These are phyloP conservation scores for Anthracocystis setariae DNA, from an alignment of 1,284 basidiomycete species.

Conservation along the genomic window DNA sequence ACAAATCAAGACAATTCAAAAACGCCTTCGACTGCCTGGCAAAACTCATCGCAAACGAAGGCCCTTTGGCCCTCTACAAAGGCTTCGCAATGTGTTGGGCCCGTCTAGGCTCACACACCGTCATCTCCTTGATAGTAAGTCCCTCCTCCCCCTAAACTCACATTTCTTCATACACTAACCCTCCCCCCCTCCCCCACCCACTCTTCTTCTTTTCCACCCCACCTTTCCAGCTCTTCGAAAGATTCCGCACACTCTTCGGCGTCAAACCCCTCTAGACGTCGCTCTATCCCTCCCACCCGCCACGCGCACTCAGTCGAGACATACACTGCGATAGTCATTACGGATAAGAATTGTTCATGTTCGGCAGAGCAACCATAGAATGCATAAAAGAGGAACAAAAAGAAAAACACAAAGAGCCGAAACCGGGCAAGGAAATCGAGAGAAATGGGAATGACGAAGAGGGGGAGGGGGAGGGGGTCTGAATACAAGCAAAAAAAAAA, in stretches of 20 bases:
- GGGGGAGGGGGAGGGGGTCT: constrained; percentile 1
- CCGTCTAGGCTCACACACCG: constrained; percentile 53
- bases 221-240: constrained; percentile 47
- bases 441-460: constrained; percentile 4
- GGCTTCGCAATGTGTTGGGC: constrained; percentile 62
- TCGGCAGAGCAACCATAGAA: constrained; percentile 2
- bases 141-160: background rate
- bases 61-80: constrained; percentile 55
- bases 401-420: background rate
- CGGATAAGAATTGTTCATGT: constrained; percentile 31
- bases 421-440: background rate
- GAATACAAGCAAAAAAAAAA: constrained; percentile 13
- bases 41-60: constrained; percentile 50
- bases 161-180: too few species aligned
- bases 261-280: constrained; percentile 51
- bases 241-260: constrained; percentile 52
- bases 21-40: constrained; percentile 47
- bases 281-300: constrained; percentile 14
- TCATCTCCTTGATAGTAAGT: constrained; percentile 54
- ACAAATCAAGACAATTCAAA: constrained; percentile 35
- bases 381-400: constrained; percentile 9
- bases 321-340: constrained; percentile 3
- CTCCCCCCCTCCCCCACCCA: background rate
- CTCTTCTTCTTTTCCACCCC: background rate
- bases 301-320: background rate